Conservation (phyloP, 1,284 basidiomycete genomes). For the Schizophyllum amplum region DNA sequence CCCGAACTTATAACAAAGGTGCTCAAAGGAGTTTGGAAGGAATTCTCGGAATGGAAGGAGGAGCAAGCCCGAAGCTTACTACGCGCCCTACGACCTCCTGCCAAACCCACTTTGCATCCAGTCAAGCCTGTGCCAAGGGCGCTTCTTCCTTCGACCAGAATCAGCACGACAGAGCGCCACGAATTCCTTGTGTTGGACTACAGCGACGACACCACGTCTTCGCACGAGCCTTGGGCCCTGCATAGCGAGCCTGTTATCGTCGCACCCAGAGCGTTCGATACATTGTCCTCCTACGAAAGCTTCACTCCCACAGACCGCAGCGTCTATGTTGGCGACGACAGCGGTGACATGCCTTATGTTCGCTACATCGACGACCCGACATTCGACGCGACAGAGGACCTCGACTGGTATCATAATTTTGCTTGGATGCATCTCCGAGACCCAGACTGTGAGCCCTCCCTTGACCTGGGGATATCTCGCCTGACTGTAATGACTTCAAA, state of each 20-base stretch:
- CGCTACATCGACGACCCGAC: constrained; percentile 34
- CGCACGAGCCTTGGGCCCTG: not conserved
- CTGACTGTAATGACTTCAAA: not conserved
- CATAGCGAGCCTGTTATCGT: not conserved
- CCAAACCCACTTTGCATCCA: not conserved
- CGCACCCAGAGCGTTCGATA: not conserved
- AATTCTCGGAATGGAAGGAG: not conserved
- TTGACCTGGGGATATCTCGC: not conserved
- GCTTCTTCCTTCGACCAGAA: not conserved
- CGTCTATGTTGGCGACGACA: constrained; percentile 48
- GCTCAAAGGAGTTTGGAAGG: not conserved
- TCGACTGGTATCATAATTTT: constrained; percentile 23
- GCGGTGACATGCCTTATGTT: constrained; percentile 43
- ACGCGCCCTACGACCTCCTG: not conserved
- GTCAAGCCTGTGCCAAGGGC: too few relatives aligned
- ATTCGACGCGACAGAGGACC: constrained; percentile 23
- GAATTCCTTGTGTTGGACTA: not conserved
- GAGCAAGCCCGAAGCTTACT: not conserved
- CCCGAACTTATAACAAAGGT: not conserved
- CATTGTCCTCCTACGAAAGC: constrained; percentile 35
- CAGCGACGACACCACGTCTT: not conserved
- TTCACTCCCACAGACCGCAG: constrained; percentile 39
- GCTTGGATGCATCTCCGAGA: not conserved
- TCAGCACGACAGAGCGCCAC: not conserved
- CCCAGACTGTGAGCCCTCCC: not conserved